Base-by-base conservation (phyloP, 1,284 basidiomycete species). In the Volvariella volvacea region DNA sequence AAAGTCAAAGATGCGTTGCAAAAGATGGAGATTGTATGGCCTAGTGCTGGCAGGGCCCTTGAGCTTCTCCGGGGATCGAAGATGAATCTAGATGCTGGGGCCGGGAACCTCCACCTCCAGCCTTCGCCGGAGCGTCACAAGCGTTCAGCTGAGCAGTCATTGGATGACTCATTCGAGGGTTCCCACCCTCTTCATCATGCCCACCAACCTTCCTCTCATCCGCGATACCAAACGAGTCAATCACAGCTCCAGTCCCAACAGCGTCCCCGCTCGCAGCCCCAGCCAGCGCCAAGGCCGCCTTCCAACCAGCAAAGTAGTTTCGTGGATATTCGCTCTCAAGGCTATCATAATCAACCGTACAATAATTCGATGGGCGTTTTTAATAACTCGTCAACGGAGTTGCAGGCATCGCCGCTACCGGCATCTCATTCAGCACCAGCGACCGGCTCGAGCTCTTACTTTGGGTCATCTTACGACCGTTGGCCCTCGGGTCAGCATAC, bases 1-100 rank as follows among this genome's bases (percentile, higher is more conserved):
- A 80, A 76, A 54, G 86, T 82, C 57, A 83, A 87, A 76, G 74
- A 79, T 30, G 72, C 78, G 3, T 69, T 92, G 36, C 70, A 74
- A 51, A 71, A 70, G 19, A 87, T 92, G 80, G 75, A 81, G 45
- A 67, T 77, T 42, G 70, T 83, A 22, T 91, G 88, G 88, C 87
- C 87, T 0, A 79, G 79, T 50, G 88, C 88, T 2, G 77, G 71
- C 8, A 78, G 88, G 9, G 85, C 85, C 4, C 70, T 80, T 43
- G 83, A 88, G 53, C 76, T 91, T 12, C 70, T 91, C 28, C 70
- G 76, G 41, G 85, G 83, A 20, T 72, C 79, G 31, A 80, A 81
- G 55, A 67, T 74, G 14, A 67, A 73, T 43, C 54, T 66, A 36
- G 65, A 61, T 34, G 40, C 9, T 4, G 17, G 57, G 55, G 17